Percentiles rank a stretch among this genome's conserved stretches.
phyloP scores from a whole-genome alignment of 805 yeast species.

The Kodamaea sagamina region DNA sequence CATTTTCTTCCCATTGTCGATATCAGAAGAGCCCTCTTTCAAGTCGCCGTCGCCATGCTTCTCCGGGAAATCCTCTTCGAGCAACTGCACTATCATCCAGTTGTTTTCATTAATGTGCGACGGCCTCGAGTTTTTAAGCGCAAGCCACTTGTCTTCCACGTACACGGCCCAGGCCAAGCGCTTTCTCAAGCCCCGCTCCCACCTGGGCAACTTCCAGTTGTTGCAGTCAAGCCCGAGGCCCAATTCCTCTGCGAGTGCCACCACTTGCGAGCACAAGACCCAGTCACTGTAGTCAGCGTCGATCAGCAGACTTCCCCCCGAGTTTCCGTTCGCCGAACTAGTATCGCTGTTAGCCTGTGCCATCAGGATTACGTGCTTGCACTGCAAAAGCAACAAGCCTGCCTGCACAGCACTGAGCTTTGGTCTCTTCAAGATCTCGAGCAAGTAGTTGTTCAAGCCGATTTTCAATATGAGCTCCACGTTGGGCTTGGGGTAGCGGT shows the following conservation, averaged over 20 bases:
- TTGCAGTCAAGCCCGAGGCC: constrained; percentile 91
- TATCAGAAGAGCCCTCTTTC: constrained; percentile 65
- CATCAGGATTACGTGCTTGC: constrained; percentile 41
- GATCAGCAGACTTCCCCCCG: constrained; percentile 8
- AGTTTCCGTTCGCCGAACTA: constrained; percentile 15
- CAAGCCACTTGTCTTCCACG: constrained; percentile 88
- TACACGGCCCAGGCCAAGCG: constrained; percentile 96
- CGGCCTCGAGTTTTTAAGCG: constrained; percentile 80
- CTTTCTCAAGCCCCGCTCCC: constrained; percentile 90
- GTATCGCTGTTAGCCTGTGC: constrained; percentile 17
- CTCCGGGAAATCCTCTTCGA: constrained; percentile 79
- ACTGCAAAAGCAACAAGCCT: constrained; percentile 75
- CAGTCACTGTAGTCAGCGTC: constrained; percentile 66
- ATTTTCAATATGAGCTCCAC: constrained; percentile 48
- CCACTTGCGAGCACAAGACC: constrained; percentile 84
- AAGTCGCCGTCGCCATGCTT: constrained; percentile 55
- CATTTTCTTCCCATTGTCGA: constrained; percentile 66
- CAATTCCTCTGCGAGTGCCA: constrained; percentile 83
- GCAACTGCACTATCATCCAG: constrained; percentile 75
- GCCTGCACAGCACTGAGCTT: constrained; percentile 91
- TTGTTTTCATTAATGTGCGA: constrained; percentile 73
- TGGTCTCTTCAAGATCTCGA: constrained; percentile 80
- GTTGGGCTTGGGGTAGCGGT: constrained; percentile 79
- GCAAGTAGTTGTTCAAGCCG: constrained; percentile 67
- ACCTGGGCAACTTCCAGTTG: constrained; percentile 87